Evolutionary conservation across 2,329 filamentous ascomycete genomes (phyloP).

Genomic region (Colletotrichum falcatum): DNA sequence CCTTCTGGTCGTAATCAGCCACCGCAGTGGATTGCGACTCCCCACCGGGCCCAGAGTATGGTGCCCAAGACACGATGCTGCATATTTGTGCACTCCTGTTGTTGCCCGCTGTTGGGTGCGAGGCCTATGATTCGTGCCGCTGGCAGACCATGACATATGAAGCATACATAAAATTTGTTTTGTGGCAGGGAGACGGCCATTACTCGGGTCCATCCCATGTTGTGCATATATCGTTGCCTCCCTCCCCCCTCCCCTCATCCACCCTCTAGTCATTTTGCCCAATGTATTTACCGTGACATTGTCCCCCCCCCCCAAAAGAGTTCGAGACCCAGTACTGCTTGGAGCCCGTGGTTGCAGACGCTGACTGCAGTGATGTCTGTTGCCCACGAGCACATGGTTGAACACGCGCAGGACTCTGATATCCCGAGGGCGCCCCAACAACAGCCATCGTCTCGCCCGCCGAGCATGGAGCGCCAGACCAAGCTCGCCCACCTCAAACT

Average conservation of each 20-base stretch:
- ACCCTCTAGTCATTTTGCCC: conserved; percentile 7
- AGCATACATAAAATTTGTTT: conserved; percentile 36
- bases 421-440: conserved; percentile 23
- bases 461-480: conserved; percentile 52
- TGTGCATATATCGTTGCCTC: conserved; percentile 41
- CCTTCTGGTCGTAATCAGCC: conserved; percentile 37
- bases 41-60: conserved; percentile 29
- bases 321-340: conserved; percentile 1
- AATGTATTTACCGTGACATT: conserved; percentile 26
- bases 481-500: conserved; percentile 54
- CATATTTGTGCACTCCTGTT: conserved; percentile 41
- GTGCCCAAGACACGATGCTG: conserved; percentile 40
- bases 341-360: conserved; percentile 34
- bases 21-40: conserved; percentile 28
- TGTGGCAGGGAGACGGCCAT: conserved; percentile 37
- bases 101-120: conserved; percentile 36
- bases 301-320: neutral
- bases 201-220: neutral
- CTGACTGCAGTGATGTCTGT: conserved; percentile 35
- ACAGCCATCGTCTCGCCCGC: conserved; percentile 37
- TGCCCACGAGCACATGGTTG: conserved; percentile 34
- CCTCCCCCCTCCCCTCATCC: conserved; percentile 10
- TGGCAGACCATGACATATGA: conserved; percentile 22
- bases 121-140: conserved; percentile 33
- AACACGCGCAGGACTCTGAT: conserved; percentile 27